A percentile compares a stretch with the other conserved stretches of the same genome.
Conservation (phyloP, 345 rosid species). For the Citrus inodora region DNA sequence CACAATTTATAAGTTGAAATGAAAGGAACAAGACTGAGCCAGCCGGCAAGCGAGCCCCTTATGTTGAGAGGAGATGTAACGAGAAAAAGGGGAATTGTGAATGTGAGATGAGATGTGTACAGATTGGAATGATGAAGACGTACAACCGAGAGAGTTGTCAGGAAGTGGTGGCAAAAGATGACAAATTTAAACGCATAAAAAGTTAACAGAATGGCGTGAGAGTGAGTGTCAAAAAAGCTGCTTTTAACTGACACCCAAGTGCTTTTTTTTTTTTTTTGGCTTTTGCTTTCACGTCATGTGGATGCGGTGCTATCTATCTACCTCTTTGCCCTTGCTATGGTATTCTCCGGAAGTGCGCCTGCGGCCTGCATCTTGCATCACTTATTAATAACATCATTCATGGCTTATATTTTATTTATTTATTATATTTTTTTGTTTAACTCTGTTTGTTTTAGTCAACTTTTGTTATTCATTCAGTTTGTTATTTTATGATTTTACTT, state of each 20-base stretch:
- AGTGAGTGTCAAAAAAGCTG: background rate
- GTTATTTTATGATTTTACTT: background rate
- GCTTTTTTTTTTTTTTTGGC: background rate
- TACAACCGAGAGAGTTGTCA: background rate
- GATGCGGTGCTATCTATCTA: too few relatives aligned
- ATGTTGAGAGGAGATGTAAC: background rate
- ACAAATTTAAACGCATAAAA: background rate
- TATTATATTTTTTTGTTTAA: too few relatives aligned
- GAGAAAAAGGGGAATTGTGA: background rate
- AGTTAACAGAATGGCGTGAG: background rate
- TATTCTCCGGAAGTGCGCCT: background rate
- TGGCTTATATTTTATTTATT: background rate
- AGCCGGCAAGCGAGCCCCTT: too few relatives aligned
- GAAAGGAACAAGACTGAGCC: background rate
- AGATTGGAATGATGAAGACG: constrained; percentile 2
- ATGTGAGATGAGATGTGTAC: background rate
- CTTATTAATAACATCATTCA: background rate
- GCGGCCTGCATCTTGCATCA: background rate
- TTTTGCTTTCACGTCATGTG: background rate
- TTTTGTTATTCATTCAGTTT: background rate
- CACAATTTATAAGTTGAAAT: too few relatives aligned
- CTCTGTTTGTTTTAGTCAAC: background rate
- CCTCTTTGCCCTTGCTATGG: background rate
- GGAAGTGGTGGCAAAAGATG: background rate
- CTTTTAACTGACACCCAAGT: background rate